Base-by-base conservation (phyloP, 208 protist species). In the Trypanosoma cruzi region DNA sequence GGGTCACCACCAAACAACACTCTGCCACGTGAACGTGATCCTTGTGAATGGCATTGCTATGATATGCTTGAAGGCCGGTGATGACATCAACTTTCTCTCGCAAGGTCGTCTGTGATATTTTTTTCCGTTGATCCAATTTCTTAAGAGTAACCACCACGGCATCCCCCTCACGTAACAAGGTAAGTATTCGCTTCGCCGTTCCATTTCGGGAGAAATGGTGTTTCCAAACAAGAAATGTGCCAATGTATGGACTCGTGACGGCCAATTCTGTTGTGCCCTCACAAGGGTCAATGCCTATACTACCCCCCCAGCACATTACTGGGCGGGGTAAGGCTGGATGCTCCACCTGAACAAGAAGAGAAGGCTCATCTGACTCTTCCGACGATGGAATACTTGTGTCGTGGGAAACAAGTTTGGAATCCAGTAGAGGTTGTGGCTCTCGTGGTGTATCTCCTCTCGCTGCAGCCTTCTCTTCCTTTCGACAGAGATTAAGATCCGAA, bases 161-260 rank as follows among this genome's bases (percentile, higher is more conserved):
- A 61, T 69, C 55, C 10, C 22, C 71, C 0, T 69, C 29, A 42
- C 52, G 75, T 50, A 64, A 60, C 22, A 87, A 18, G 18, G 52
- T 58, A 26, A 90, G 75, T 46, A 77, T 59, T 5, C 86, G 82
- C 11, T 67, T 73, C 26, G 82, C 80, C 1, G 69, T 71, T 22
- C 82, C 76, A 22, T 62, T 68, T 48, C 86, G 80, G 14, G 82
- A 89, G 52, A 82, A 61, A 70, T 91, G 86, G 54, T 91, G 86
- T 68, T 91, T 91, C 67, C 75, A 66, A 5, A 88, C 64, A 57
- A 57, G 56, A 77, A 88, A 72, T 14, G 55, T 72, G 31, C 62
- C 68, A 28, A 50, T 60, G 63, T 34, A 40, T 24, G 58, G 56
- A 46, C 42, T 34, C 5, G 24, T 24, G 24, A 53, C 55, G 32